Evolutionary conservation across 106 monocot genomes (phyloP).

Genomic region (Dendrobium nobile): DNA sequence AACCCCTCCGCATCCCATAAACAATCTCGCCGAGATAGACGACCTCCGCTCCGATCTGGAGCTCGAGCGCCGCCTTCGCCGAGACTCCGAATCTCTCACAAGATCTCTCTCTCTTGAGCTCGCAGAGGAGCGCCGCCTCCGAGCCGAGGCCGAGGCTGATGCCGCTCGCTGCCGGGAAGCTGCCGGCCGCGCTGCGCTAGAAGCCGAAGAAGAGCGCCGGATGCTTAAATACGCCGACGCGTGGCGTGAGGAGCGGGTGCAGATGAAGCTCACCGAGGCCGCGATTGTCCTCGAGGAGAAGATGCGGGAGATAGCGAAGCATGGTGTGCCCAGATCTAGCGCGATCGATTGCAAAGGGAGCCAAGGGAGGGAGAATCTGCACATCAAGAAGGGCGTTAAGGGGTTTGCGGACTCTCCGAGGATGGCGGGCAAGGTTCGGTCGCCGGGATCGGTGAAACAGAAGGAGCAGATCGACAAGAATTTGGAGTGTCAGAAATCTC

Average conservation of each 20-base stretch:
- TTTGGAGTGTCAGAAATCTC: constrained; percentile 57
- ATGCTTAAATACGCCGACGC: constrained; percentile 5
- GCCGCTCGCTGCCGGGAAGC: too few species aligned
- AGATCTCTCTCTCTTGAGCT: constrained; percentile 6
- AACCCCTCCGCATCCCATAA: background rate
- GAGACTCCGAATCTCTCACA: constrained; percentile 31
- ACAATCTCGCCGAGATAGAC: constrained; percentile 1
- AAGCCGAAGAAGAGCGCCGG: constrained; percentile 18
- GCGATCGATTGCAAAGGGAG: background rate
- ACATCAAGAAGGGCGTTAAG: constrained; percentile 73
- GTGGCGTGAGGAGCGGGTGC: too few species aligned
- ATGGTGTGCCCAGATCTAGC: background rate
- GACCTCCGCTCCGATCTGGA: constrained; percentile 38
- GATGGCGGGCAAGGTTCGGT: constrained; percentile 19
- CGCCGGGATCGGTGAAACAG: constrained; percentile 8
- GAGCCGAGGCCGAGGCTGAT: constrained; percentile 13
- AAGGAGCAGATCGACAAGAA: background rate
- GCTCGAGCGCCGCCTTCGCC: constrained; percentile 40
- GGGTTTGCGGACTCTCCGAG: constrained; percentile 74
- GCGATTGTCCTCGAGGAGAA: constrained; percentile 36
- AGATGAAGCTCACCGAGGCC: constrained; percentile 48
- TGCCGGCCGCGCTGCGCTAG: too few species aligned
- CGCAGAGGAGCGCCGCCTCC: constrained; percentile 37
- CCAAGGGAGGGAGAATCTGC: constrained; percentile 56
- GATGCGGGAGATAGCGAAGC: constrained; percentile 13